Conservation (phyloP, 2,329 filamentous ascomycete species). For the Sarocladium kiliense region DNA sequence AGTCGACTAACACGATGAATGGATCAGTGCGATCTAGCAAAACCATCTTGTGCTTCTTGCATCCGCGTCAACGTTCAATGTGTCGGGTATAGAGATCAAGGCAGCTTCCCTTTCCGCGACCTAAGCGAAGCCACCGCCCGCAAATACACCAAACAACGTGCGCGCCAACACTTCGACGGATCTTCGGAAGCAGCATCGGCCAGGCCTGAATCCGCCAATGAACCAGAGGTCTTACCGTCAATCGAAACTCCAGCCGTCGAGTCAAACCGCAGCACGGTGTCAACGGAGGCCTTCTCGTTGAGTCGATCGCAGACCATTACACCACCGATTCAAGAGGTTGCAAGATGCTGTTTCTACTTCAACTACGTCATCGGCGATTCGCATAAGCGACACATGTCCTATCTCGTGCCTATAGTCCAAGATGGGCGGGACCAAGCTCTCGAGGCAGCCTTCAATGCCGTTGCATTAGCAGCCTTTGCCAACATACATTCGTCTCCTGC, state of each 20-base stretch:
- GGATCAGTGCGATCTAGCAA: background rate
- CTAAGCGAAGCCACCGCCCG: background rate
- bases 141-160: background rate
- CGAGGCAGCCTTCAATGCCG: background rate
- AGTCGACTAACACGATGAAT: background rate
- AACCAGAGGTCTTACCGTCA: too few species aligned
- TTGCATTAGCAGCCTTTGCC: background rate
- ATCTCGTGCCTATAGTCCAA: background rate
- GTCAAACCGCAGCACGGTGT: too few species aligned
- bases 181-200: background rate
- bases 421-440: background rate
- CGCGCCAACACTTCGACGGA: background rate
- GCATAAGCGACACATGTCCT: background rate
- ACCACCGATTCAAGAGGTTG: background rate
- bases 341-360: background rate
- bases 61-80: background rate
- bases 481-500: background rate
- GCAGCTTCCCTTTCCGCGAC: background rate
- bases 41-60: background rate
- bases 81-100: background rate
- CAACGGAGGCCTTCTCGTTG: too few species aligned
- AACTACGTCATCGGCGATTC: background rate
- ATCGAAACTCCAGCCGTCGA: too few species aligned
- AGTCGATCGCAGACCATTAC: too few species aligned
- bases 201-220: background rate